Conservation (phyloP, 345 rosid species). For the Sisymbrium irio region DNA sequence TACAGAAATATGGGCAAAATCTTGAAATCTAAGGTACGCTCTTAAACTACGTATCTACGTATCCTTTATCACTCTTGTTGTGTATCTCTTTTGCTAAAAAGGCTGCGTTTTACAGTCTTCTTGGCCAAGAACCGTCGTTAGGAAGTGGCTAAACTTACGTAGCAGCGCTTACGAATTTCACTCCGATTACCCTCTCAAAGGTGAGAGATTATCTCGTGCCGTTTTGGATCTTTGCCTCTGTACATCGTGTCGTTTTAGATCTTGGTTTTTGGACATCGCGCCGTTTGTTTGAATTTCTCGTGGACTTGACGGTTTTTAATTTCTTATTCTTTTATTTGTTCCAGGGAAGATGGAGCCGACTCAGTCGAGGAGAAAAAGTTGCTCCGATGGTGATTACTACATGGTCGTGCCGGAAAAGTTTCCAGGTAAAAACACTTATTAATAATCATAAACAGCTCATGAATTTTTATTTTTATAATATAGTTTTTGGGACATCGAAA, state of each 20-base stretch:
- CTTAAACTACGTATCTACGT: not conserved
- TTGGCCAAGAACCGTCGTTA: slow-evolving; percentile 71
- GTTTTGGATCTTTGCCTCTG: not conserved
- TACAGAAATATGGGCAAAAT: slow-evolving; percentile 43
- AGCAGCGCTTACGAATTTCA: slow-evolving; percentile 65
- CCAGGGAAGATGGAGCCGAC: slow-evolving; percentile 36
- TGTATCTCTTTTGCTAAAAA: not conserved
- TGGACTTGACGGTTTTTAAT: not conserved
- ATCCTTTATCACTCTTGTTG: not conserved
- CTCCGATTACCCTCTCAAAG: slow-evolving; percentile 59
- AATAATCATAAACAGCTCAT: not conserved
- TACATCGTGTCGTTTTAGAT: not conserved
- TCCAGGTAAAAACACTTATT: slow-evolving; percentile 49
- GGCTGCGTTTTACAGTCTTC: slow-evolving; percentile 45
- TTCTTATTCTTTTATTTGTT: not conserved
- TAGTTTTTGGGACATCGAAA: slow-evolving; percentile 3
- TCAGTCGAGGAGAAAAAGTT: slow-evolving; percentile 56
- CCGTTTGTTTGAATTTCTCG: not conserved
- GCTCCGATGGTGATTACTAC: slow-evolving; percentile 57
- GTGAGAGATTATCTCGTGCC: slow-evolving; percentile 34
- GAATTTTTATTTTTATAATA: not conserved
- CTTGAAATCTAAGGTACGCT: slow-evolving; percentile 56
- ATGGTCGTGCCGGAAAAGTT: slow-evolving; percentile 51
- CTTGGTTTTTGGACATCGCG: not conserved
- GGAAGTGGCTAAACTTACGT: slow-evolving; percentile 82